Conservation (phyloP, 225 moss, liverwort and hornwort genomes). For the Thuidium tamariscinum region DNA sequence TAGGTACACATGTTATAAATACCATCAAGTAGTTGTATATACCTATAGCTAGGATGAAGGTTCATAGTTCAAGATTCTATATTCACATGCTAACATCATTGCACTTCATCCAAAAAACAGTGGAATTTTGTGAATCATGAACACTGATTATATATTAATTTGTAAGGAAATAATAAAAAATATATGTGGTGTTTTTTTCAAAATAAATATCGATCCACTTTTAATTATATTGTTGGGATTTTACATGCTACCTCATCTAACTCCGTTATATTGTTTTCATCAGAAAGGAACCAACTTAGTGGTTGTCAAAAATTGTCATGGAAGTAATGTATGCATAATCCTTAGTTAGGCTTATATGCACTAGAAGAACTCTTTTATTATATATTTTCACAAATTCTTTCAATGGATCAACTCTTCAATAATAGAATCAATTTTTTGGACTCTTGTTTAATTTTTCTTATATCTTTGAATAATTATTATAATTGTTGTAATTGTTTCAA, state of each 20-base stretch:
- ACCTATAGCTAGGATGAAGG: too few relatives aligned
- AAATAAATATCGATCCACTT: too few relatives aligned
- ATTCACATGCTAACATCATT: too few relatives aligned
- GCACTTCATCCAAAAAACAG: not conserved
- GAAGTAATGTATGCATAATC: not conserved
- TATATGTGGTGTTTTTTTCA: too few relatives aligned
- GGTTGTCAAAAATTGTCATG: not conserved
- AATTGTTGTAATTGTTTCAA: not conserved
- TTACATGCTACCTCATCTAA: not conserved
- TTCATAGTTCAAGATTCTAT: too few relatives aligned
- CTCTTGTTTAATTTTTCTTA: not conserved
- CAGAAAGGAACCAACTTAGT: not conserved
- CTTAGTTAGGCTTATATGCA: not conserved
- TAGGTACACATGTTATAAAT: too few relatives aligned
- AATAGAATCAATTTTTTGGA: not conserved
- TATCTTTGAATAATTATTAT: not conserved
- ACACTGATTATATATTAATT: not conserved
- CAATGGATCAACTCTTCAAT: not conserved
- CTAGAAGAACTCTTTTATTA: not conserved
- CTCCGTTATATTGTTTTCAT: not conserved
- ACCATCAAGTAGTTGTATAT: too few relatives aligned
- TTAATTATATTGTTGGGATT: not conserved
- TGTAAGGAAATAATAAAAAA: not conserved
- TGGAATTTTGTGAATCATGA: not conserved
- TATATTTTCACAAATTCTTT: not conserved